Percentiles rank a stretch among this genome's conserved stretches.
These are phyloP conservation scores for Tarenaya hassleriana DNA, from an alignment of 345 rosid species.

Conservation along the genomic window DNA sequence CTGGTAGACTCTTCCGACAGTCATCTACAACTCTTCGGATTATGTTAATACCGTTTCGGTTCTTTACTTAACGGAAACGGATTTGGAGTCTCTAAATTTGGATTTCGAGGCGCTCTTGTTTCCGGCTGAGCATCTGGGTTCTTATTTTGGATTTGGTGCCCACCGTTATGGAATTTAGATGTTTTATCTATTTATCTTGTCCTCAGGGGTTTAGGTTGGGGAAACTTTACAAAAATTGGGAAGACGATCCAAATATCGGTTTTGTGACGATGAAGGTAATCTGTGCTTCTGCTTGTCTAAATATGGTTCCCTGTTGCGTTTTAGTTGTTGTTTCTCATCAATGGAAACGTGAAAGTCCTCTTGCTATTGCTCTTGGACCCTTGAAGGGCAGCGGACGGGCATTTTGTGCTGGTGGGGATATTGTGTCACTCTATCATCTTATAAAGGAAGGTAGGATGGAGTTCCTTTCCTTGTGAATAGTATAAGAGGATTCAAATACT, in stretches of 20 bases:
- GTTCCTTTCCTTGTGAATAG: no score
- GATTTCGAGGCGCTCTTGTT: not conserved
- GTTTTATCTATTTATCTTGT: not conserved
- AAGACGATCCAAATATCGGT: constrained; percentile 69
- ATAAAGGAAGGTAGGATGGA: constrained; percentile 63
- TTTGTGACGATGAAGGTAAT: constrained; percentile 74
- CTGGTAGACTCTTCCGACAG: no score
- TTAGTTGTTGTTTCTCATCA: not conserved
- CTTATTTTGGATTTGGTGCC: not conserved
- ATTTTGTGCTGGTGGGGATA: constrained; percentile 94
- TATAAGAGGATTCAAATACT: constrained; percentile 1
- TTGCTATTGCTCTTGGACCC: constrained; percentile 21
- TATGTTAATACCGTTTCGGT: not conserved
- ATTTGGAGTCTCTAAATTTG: not conserved
- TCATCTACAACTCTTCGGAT: no score
- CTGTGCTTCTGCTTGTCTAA: not conserved
- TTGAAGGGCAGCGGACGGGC: constrained; percentile 92
- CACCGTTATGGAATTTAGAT: not conserved
- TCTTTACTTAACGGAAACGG: not conserved
- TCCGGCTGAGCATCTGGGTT: not conserved
- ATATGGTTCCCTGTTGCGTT: constrained; percentile 3
- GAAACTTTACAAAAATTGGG: constrained; percentile 75
- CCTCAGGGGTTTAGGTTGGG: constrained; percentile 53
- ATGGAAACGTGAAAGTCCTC: not conserved
- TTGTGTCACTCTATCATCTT: constrained; percentile 58